phyloP scores from a whole-genome alignment of 768 basidiomycete genomes.

The Strobilomyces echinocephalus region DNA sequence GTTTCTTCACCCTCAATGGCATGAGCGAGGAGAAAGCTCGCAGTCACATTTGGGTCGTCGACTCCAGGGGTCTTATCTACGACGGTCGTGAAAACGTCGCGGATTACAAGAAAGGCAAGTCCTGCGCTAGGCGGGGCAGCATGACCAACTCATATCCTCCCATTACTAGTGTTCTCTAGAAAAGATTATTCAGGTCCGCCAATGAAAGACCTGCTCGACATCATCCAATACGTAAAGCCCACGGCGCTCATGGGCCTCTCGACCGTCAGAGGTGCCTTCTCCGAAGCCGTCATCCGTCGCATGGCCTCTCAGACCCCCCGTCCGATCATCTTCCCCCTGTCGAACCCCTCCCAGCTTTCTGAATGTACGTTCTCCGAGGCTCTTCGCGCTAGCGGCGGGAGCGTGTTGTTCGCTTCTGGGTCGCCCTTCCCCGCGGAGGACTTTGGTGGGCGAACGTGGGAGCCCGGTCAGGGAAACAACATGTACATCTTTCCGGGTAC shows the following conservation, averaged over 20 bases:
- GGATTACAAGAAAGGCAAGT: constrained; percentile 77
- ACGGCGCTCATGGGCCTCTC: constrained; percentile 88
- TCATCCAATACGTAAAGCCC: constrained; percentile 77
- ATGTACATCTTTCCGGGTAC: constrained; percentile 80
- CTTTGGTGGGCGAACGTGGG: constrained; percentile 51
- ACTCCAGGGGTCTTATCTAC: constrained; percentile 83
- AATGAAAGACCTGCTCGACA: constrained; percentile 68
- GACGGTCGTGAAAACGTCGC: constrained; percentile 66
- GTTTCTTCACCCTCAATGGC: constrained; percentile 83
- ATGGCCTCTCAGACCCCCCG: constrained; percentile 78
- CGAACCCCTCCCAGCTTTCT: constrained; percentile 79
- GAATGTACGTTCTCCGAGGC: constrained; percentile 80
- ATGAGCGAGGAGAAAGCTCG: constrained; percentile 74
- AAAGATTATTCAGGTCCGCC: constrained; percentile 74
- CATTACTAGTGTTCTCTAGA: constrained; percentile 67
- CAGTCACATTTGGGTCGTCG: constrained; percentile 73
- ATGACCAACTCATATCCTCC: background rate
- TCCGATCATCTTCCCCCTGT: constrained; percentile 91
- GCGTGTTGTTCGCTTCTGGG: constrained; percentile 81
- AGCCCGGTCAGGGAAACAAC: constrained; percentile 92
- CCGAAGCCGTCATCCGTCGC: constrained; percentile 57
- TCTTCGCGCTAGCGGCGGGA: constrained; percentile 64
- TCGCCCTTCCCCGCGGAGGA: constrained; percentile 72
- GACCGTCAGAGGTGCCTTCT: constrained; percentile 83
- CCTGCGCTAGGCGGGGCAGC: background rate